Conservation (phyloP, 345 rosid species). For the Populus alba region DNA sequence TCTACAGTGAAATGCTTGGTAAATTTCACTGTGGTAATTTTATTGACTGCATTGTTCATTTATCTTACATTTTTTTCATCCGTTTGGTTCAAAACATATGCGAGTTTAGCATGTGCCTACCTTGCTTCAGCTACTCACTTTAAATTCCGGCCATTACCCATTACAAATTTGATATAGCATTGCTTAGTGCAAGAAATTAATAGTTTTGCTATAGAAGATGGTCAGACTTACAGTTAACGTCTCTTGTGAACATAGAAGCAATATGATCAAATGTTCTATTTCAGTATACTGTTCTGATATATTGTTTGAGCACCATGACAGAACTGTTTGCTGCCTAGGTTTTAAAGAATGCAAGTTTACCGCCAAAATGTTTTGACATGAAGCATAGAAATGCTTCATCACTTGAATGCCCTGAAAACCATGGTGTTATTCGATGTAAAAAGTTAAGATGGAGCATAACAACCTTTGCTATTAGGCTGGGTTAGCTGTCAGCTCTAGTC, state of each 20-base stretch:
- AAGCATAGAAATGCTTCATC: background rate
- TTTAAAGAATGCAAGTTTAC: background rate
- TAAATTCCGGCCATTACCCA: slow-evolving; percentile 40
- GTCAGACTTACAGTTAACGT: background rate
- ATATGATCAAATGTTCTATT: background rate
- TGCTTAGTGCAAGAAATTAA: slow-evolving; percentile 7
- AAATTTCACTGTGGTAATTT: slow-evolving; percentile 44
- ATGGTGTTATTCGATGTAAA: background rate
- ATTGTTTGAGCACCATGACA: background rate
- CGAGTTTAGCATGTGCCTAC: slow-evolving; percentile 49
- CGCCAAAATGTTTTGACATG: background rate
- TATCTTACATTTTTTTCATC: slow-evolving; percentile 59
- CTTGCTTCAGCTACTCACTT: slow-evolving; percentile 50
- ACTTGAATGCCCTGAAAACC: background rate
- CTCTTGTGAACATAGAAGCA: slow-evolving; percentile 7
- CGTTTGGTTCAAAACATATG: slow-evolving; percentile 53
- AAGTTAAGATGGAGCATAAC: background rate
- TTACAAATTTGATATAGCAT: slow-evolving; percentile 22
- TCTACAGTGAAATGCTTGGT: slow-evolving; percentile 47
- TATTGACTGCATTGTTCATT: slow-evolving; percentile 48
- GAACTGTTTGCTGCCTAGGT: background rate
- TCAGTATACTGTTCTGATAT: background rate
- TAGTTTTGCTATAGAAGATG: background rate
- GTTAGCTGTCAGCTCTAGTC: background rate
- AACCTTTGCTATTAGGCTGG: background rate